Base-by-base conservation (phyloP, 2,329 filamentous ascomycete genomes). In the Tolypocladium nubicola region DNA sequence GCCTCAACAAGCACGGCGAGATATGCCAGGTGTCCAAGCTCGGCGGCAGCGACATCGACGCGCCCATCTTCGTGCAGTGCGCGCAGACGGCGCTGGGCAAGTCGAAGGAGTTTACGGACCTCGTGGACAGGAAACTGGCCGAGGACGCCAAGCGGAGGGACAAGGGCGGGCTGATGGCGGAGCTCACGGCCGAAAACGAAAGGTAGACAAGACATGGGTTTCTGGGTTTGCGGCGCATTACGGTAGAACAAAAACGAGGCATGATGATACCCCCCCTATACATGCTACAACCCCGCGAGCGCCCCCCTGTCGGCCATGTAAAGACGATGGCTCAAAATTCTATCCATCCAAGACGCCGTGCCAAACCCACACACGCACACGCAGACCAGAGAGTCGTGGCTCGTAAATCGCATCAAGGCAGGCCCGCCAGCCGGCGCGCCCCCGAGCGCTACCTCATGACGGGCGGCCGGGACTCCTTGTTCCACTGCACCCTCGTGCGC, bases 21-120 rank as follows among this genome's bases (percentile, higher is more conserved):
- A 83, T 97, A 45, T 96, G 91, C 66, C 90, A 95, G 72, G 83
- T 97, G 59, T 87, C 91, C 37, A 99, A 99, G 76, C 83, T 94
- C 58, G 92, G 93, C 30, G 94, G 94, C 33, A 80, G 83, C 23
- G 82, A 91, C 0, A 82, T 96, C 14, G 89, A 97, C 69, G 91
- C 92, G 2, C 76, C 92, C 59, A 77, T 82, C 39, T 75, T 97
- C 63, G 76, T 99, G 63, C 83, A 86, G 64, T 96, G 89, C 73
- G 86, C 88, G 1, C 85, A 81, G 57, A 74, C 86, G 58, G 91
- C 92, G 13, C 71, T 93, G 69, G 79, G 81, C 60, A 95, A 92
- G 73, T 89, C 89, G 23, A 90, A 90, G 75, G 86, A 90, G 64
- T 79, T 97, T 63, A 88, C 88, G 61, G 80, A 82, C 23, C 75